These are phyloP conservation scores for Xerocomellus amylosporus DNA, from an alignment of 768 basidiomycete species.

Conservation along the genomic window DNA sequence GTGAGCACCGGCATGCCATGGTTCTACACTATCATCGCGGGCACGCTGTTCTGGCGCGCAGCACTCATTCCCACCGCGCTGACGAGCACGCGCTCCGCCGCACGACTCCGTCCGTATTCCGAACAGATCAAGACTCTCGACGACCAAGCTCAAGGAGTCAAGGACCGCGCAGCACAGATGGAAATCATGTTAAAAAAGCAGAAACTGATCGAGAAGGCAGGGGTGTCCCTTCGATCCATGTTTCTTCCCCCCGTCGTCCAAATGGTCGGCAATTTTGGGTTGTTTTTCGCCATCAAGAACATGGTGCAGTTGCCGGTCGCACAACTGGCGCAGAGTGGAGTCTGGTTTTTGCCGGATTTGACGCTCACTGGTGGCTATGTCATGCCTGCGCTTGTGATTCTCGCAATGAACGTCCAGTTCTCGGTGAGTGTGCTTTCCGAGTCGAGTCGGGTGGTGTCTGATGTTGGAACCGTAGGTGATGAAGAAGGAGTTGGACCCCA, in stretches of 20 bases:
- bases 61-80: conserved; percentile 61
- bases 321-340: conserved; percentile 75
- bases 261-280: conserved; percentile 69
- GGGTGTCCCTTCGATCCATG: conserved; percentile 57
- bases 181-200: conserved; percentile 44
- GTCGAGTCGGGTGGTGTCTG: not conserved
- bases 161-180: conserved; percentile 43
- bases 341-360: conserved; percentile 72
- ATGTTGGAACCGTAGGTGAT: conserved; percentile 31
- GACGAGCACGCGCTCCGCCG: conserved; percentile 52
- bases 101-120: conserved; percentile 37
- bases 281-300: conserved; percentile 79
- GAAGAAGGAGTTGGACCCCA: conserved; percentile 54
- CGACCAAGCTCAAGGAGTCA: conserved; percentile 34
- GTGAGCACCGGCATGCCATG: conserved; percentile 72
- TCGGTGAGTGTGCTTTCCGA: conserved; percentile 42
- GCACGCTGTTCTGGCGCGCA: conserved; percentile 59
- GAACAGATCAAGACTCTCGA: conserved; percentile 54
- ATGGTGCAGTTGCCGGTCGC: conserved; percentile 70
- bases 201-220: conserved; percentile 58
- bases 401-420: conserved; percentile 67
- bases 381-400: conserved; percentile 59
- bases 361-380: conserved; percentile 77
- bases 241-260: conserved; percentile 63
- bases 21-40: conserved; percentile 77